These are phyloP conservation scores for Neurospora sp. DNA, from an alignment of 495 filamentous ascomycete genomes.

Conservation along the genomic window DNA sequence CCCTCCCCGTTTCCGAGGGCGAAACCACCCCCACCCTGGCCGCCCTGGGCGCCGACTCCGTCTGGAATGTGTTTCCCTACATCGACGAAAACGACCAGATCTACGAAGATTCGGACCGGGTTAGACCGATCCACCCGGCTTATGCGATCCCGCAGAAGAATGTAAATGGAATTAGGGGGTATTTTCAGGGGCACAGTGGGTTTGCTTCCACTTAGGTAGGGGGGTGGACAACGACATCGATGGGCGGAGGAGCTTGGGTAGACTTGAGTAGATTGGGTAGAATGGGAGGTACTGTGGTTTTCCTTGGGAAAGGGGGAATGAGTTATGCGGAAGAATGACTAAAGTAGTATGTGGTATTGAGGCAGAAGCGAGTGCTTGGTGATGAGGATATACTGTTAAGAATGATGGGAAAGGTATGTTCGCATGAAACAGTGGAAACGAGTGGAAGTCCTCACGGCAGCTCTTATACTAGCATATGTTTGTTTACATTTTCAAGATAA, in stretches of 20 bases:
- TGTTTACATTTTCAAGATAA: neutral
- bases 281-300: neutral
- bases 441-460: neutral
- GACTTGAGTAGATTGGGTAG: neutral
- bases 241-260: too few relatives aligned
- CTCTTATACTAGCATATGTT: neutral
- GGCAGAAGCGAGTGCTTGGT: neutral
- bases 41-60: conserved; percentile 17
- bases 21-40: conserved; percentile 1
- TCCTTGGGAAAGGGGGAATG: neutral
- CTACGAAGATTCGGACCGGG: conserved; percentile 41
- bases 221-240: neutral
- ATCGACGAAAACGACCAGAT: conserved; percentile 38
- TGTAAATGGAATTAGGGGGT: conserved; percentile 51
- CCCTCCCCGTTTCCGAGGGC: conserved; percentile 19
- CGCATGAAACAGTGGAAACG: neutral
- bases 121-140: conserved; percentile 63
- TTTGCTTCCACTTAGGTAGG: conserved; percentile 20
- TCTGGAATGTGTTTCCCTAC: conserved; percentile 49
- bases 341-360: neutral
- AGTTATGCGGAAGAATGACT: neutral
- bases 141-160: conserved; percentile 70
- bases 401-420: neutral
- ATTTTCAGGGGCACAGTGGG: conserved; percentile 48
- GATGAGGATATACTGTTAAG: neutral